Evolutionary conservation across 1,139 yeast species (phyloP), one percentile per base, ranked within the genome.

Genomic region (Geotrichum aggregatum): DNA sequence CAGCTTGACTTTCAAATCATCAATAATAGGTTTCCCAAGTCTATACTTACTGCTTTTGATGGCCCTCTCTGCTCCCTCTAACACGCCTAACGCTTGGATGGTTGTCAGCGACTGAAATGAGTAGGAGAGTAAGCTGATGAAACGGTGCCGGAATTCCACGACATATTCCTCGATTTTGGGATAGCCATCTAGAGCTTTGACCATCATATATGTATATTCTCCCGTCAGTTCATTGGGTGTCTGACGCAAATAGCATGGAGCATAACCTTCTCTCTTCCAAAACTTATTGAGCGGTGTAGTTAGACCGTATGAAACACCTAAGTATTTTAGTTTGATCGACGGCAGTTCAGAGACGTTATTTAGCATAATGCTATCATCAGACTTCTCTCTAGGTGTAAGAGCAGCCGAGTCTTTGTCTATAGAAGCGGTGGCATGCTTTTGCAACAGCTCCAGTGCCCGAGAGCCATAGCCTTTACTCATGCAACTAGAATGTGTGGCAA

Each of bases 391-490:
- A 63, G 91, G 98, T 54, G 84, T 83, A n/a, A 13, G 18, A 34
- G 18, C n/a, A 2, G 19, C 36, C 11, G 36, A 18, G 5, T 24
- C 7, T 24, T 24, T 65, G 59, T 87, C 72, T 34, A 78, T 73
- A 1, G 80, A 77, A 50, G 80, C 77, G 31, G 87, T 73, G 67
- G 79, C 92, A 67, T 91, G 92, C 67, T 92, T 96, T 59, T 83
- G 79, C 60, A 92, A 74, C 59, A 91, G 75, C 63, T 88, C 87
- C 58, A 92, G 68, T 3, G 98, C 95, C 63, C 94, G 80, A 1
- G 95, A 79, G 58, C 98, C 98, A 65, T 94, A 92, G 18, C 98
- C 98, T 97, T 89, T 91, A 52, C 95, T 84, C 53, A 89, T 75
- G 67, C 89, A 91, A 62, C 92, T 97, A 6, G 98, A 98, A 68